Percentiles rank a stretch among this genome's conserved stretches.
Conservation (phyloP, 768 basidiomycete species). For the Baorangia bicolor region DNA sequence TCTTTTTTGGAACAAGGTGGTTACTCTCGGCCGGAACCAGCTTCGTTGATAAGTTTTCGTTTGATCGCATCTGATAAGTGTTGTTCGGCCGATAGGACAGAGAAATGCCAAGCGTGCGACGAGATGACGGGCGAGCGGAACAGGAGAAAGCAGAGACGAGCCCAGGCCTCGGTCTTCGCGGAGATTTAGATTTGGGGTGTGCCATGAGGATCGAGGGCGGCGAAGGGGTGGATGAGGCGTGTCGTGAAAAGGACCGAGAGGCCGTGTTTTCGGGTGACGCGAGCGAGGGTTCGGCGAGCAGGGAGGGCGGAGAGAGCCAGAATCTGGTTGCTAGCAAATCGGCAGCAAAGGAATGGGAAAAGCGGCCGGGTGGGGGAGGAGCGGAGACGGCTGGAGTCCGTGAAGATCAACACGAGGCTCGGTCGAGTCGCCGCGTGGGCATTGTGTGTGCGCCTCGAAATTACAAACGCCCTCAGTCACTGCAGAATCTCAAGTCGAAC, state of each 20-base stretch:
- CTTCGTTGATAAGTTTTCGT: background rate
- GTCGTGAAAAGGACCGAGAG: constrained; percentile 15
- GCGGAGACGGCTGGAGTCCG: constrained; percentile 18
- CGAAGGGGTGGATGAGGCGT: constrained; percentile 24
- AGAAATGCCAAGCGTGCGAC: constrained; percentile 4
- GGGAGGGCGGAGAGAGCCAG: background rate
- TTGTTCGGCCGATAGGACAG: constrained; percentile 2
- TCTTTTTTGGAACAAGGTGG: constrained; percentile 3
- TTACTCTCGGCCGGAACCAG: background rate
- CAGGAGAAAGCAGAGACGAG: background rate
- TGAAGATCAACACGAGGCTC: constrained; percentile 35
- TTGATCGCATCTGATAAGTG: constrained; percentile 5
- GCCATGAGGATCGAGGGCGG: constrained; percentile 27
- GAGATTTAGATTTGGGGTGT: constrained; percentile 23
- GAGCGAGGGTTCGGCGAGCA: constrained; percentile 13
- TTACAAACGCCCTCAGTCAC: constrained; percentile 35
- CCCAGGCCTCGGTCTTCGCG: constrained; percentile 13
- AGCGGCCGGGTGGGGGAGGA: constrained; percentile 15
- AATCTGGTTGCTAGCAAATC: constrained; percentile 6
- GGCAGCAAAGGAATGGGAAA: background rate
- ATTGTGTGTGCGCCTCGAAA: constrained; percentile 35
- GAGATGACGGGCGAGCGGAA: background rate
- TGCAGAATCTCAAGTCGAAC: constrained; percentile 28
- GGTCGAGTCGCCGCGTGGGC: constrained; percentile 45
- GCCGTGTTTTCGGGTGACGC: constrained; percentile 25